These are phyloP conservation scores for Plenodomus lindquistii DNA, from an alignment of 2,329 filamentous ascomycete genomes.

Conservation along the genomic window DNA sequence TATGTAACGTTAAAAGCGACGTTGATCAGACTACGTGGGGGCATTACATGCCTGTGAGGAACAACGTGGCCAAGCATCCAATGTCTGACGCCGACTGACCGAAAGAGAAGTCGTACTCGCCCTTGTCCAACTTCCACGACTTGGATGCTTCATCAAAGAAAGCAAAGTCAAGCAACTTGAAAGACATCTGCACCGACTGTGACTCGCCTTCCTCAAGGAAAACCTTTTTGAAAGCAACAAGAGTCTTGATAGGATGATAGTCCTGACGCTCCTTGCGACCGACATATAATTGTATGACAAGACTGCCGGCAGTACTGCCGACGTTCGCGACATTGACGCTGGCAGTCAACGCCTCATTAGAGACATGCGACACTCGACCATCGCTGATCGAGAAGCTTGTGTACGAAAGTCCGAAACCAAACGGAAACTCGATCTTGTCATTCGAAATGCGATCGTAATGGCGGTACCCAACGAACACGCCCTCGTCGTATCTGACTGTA, in stretches of 20 bases:
- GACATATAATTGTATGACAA: constrained; percentile 63
- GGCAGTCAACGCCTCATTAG: constrained; percentile 37
- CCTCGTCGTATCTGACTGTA: constrained; percentile 61
- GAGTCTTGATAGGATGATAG: constrained; percentile 66
- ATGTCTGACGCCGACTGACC: constrained; percentile 33
- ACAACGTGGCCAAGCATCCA: constrained; percentile 26
- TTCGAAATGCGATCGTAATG: constrained; percentile 61
- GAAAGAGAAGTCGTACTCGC: constrained; percentile 38
- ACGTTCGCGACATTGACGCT: constrained; percentile 57
- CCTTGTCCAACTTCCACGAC: constrained; percentile 36
- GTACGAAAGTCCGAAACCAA: constrained; percentile 47
- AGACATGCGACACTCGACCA: constrained; percentile 65
- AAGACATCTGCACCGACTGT: constrained; percentile 57
- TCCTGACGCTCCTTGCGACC: constrained; percentile 48
- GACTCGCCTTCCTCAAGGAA: constrained; percentile 61
- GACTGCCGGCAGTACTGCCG: constrained; percentile 52
- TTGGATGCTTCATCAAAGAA: constrained; percentile 35
- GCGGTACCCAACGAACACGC: constrained; percentile 59
- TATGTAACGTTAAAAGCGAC: no score
- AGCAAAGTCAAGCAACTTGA: constrained; percentile 33
- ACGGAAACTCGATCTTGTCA: constrained; percentile 55
- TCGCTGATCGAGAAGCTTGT: constrained; percentile 49
- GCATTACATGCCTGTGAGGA: constrained; percentile 17
- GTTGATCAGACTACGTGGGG: no score
- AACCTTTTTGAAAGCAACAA: constrained; percentile 70